Evolutionary conservation across 768 basidiomycete species (phyloP).

Genomic region (Pisolithus tinctorius): DNA sequence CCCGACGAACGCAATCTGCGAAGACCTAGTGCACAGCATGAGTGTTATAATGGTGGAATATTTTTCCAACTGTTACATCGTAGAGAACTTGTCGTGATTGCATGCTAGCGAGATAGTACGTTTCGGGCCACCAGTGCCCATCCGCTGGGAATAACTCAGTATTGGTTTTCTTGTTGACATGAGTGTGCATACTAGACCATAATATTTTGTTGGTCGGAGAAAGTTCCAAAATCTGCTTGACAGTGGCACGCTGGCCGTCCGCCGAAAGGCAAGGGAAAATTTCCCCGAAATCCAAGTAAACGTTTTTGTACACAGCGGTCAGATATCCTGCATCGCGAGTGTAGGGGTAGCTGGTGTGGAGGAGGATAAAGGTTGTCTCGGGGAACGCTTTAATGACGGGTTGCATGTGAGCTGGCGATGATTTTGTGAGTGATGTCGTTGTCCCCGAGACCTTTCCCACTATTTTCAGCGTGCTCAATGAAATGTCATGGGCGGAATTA

Average conservation of each 20-base stretch:
- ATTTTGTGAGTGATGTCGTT: constrained; percentile 53
- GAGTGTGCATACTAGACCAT: constrained; percentile 61
- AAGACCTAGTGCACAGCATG: constrained; percentile 44
- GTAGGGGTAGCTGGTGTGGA: constrained; percentile 76
- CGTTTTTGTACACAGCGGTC: constrained; percentile 62
- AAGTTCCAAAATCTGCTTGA: constrained; percentile 63
- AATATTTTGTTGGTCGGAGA: constrained; percentile 73
- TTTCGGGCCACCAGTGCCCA: constrained; percentile 60
- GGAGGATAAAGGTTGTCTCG: constrained; percentile 53
- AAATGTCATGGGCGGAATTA: not conserved
- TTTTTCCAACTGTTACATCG: constrained; percentile 32
- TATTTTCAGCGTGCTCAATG: not conserved
- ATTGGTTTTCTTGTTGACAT: not conserved
- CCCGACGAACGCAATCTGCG: constrained; percentile 36
- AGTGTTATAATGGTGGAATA: not conserved
- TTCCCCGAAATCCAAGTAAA: constrained; percentile 77
- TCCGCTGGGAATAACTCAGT: constrained; percentile 7
- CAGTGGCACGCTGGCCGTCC: constrained; percentile 52
- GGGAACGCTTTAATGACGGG: constrained; percentile 60
- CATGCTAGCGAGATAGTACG: constrained; percentile 58
- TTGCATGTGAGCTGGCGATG: constrained; percentile 65
- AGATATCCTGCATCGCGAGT: constrained; percentile 76
- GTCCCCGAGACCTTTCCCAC: constrained; percentile 51
- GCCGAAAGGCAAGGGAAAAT: constrained; percentile 63
- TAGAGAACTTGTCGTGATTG: constrained; percentile 62